These are phyloP conservation scores for Ophiosphaerella herpotricha DNA, from an alignment of 2,329 filamentous ascomycete genomes.

Conservation along the genomic window DNA sequence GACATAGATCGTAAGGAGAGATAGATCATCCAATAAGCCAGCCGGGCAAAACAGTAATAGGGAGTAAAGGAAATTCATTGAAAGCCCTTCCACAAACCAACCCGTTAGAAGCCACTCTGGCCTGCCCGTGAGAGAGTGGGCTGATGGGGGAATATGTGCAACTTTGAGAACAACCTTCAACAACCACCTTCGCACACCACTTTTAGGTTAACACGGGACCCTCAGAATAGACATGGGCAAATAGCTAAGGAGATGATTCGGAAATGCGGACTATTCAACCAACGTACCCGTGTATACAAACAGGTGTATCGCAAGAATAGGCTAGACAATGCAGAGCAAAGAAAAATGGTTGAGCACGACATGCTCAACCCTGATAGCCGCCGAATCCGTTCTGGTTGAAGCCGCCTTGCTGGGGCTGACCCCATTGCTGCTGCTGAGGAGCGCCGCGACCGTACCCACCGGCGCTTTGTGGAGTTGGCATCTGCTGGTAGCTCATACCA, in stretches of 20 bases:
- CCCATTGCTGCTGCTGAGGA: constrained; percentile 59
- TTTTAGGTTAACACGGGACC: constrained; percentile 34
- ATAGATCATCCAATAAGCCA: neutral
- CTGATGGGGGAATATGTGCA: neutral
- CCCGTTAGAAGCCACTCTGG: constrained; percentile 29
- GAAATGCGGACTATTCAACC: constrained; percentile 45
- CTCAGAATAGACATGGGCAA: constrained; percentile 37
- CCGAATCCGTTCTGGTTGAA: constrained; percentile 61
- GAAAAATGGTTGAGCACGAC: constrained; percentile 19
- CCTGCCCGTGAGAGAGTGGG: constrained; percentile 18
- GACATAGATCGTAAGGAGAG: constrained; percentile 8
- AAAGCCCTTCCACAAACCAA: constrained; percentile 14
- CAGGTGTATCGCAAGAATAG: constrained; percentile 40
- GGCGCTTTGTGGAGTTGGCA: constrained; percentile 64
- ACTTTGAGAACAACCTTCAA: constrained; percentile 8
- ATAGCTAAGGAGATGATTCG: constrained; percentile 38
- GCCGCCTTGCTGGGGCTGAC: constrained; percentile 53
- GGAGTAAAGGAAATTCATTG: constrained; percentile 33
- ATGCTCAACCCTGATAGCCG: constrained; percentile 62
- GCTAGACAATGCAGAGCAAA: constrained; percentile 35
- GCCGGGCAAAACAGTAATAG: constrained; percentile 12
- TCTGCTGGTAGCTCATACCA: constrained; percentile 51
- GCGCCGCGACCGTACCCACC: constrained; percentile 83
- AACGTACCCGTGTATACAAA: constrained; percentile 38
- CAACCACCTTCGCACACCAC: constrained; percentile 24